Evolutionary conservation across 129 eudicot species (phyloP), one percentile per base, ranked within the genome.

Genomic region (Pseudognaphalium luteoalbum): DNA sequence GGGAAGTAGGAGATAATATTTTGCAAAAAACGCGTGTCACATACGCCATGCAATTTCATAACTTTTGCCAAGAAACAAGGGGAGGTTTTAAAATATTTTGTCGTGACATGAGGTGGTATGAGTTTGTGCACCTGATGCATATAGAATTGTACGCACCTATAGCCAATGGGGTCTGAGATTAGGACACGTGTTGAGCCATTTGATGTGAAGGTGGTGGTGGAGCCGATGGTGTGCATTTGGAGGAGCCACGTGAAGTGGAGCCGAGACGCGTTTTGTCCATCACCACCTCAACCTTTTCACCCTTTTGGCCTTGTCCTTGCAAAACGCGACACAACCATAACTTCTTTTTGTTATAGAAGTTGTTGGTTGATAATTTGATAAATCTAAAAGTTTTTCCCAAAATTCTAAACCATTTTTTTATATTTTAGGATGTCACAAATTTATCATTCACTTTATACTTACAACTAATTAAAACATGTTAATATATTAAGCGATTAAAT

Each of bases 81-180:
- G 70, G 34, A 22, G 50, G 2, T 77, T 52, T 42, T 25, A 41
- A 12, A 54, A 41, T 10, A 76, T 22, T 65, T 78, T 74, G 83
- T 81, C 85, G 72, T 28, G 44, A 84, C 75, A 15, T 5, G 41
- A 0, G 9, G 41, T 35, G 41, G 41, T 35, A 35, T 6, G 73
- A 10, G 65, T 75, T 21, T 50, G 78, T 81, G 80, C 84, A 75
- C 84, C 80, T 78, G 88, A 74, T 85, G 57, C 47, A 44, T 20
- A 39, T 29, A 4, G 10, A 21, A 44, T 21, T 29, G 78, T 20
- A 62, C 75, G 81, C 71, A 59, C 73, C 74, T 25, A 41, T 16
- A 64, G 66, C 28, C 47, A 68, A 74, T 29, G 57, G 60, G 66
- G 8, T 60, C 67, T 63, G 42, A 61, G 63, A 21, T 60, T 14